Evolutionary conservation across 352 stramenopile genomes (phyloP).

Genomic region (Phytophthora citrophthora): DNA sequence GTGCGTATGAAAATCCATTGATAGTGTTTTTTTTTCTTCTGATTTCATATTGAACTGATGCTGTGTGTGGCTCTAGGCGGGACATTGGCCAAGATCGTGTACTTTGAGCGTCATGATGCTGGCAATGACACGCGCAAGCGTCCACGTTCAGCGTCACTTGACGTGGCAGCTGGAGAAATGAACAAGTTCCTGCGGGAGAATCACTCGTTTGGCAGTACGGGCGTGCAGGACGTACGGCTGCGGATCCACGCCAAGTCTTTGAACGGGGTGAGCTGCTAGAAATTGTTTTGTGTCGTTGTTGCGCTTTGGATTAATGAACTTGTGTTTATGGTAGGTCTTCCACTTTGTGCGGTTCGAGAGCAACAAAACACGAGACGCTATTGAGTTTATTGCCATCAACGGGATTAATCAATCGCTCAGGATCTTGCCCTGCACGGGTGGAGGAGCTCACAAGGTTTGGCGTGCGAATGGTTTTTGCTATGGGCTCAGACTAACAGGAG

Average conservation of each 20-base stretch:
- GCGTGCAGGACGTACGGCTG: conserved; percentile 91
- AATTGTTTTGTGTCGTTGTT: conserved; percentile 1
- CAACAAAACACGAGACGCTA: conserved; percentile 71
- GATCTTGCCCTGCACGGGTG: conserved; percentile 80
- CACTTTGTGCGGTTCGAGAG: conserved; percentile 95
- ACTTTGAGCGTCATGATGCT: conserved; percentile 88
- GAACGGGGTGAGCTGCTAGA: conserved; percentile 67
- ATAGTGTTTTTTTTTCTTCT: neutral
- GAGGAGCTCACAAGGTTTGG: conserved; percentile 83
- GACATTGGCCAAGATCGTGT: conserved; percentile 95
- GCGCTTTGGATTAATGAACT: neutral
- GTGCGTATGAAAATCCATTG: conserved; percentile 27
- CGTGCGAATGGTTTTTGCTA: neutral
- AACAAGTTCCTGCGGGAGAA: conserved; percentile 86
- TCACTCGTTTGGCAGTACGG: conserved; percentile 78
- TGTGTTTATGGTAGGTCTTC: conserved; percentile 69
- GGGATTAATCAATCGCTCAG: conserved; percentile 85
- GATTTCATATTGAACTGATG: conserved; percentile 1
- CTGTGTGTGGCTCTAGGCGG: conserved; percentile 61
- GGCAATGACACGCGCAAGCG: conserved; percentile 61
- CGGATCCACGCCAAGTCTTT: conserved; percentile 88
- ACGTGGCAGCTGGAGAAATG: conserved; percentile 84
- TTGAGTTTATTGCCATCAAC: conserved; percentile 79
- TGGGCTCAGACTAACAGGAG: neutral
- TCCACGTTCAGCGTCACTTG: conserved; percentile 73